Percentiles rank a stretch among this genome's conserved stretches.
Conservation (phyloP, 2,329 filamentous ascomycete species). For the Ceratocystis ficicola region DNA sequence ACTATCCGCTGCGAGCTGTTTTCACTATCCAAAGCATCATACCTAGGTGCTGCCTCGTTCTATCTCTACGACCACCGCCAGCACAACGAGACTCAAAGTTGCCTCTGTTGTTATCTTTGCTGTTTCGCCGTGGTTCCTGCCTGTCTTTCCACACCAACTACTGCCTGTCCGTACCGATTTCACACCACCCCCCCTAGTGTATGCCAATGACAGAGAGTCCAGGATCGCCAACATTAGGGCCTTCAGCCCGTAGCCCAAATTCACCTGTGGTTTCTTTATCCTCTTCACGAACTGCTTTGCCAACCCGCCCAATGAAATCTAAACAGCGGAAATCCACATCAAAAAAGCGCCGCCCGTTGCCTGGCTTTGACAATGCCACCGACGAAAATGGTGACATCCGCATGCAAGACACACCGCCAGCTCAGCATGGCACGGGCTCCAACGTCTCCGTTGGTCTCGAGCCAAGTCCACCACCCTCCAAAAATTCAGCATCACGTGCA, state of each 20-base stretch:
- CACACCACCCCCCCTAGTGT: not conserved
- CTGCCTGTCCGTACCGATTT: not conserved
- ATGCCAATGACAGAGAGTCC: constrained; percentile 13
- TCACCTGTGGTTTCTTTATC: not conserved
- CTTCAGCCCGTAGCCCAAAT: constrained; percentile 1
- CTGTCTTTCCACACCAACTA: not conserved
- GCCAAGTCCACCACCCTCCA: constrained; percentile 12
- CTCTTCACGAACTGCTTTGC: constrained; percentile 17
- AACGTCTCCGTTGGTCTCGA: not conserved
- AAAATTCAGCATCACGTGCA: constrained; percentile 8
- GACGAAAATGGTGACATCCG: constrained; percentile 17
- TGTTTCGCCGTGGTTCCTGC: not conserved
- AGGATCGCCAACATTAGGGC: not conserved
- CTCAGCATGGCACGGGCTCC: constrained; percentile 3
- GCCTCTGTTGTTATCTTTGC: not conserved
- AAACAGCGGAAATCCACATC: constrained; percentile 9
- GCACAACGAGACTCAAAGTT: too few relatives aligned
- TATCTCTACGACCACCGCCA: too few relatives aligned
- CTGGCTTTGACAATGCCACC: constrained; percentile 14
- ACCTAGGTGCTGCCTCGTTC: too few relatives aligned
- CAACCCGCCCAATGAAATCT: constrained; percentile 16
- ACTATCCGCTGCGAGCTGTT: not conserved
- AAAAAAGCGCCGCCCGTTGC: constrained; percentile 16
- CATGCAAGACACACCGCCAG: constrained; percentile 10
- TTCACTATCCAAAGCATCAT: too few relatives aligned